These are phyloP conservation scores for Inga leiocalycina DNA, from an alignment of 306 rosid genomes.

Conservation along the genomic window DNA sequence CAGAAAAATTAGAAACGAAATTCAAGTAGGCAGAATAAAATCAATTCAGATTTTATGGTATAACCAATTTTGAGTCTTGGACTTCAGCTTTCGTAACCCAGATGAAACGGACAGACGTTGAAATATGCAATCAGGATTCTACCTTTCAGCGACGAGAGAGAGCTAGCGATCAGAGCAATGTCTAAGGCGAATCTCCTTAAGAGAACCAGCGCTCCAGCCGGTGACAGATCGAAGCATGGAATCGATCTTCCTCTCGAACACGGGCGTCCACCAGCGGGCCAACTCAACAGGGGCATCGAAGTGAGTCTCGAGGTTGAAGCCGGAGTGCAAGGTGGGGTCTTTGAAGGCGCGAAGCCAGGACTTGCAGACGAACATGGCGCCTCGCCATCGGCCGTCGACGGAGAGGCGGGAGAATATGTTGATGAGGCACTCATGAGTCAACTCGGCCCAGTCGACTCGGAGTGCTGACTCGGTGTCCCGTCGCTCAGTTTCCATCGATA, in stretches of 20 bases:
- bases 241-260: constrained; percentile 67
- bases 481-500: constrained; percentile 31
- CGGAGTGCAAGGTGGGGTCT: constrained; percentile 66
- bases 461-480: constrained; percentile 29
- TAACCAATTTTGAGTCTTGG: background rate
- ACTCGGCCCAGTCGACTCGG: constrained; percentile 64
- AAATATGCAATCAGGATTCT: background rate
- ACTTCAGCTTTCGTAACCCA: background rate
- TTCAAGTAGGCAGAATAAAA: background rate
- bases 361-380: constrained; percentile 76
- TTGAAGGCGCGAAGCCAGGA: constrained; percentile 69
- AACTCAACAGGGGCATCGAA: constrained; percentile 52
- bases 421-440: constrained; percentile 75
- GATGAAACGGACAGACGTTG: background rate
- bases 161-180: constrained; percentile 81
- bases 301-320: constrained; percentile 64
- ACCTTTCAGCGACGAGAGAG: constrained; percentile 69
- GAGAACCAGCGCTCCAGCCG: constrained; percentile 55
- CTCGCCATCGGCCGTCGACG: constrained; percentile 71
- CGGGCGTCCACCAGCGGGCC: constrained; percentile 65
- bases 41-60: background rate
- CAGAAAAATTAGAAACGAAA: background rate
- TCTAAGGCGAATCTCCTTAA: constrained; percentile 59
- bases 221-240: constrained; percentile 75
- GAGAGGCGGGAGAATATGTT: constrained; percentile 74